Conservation (phyloP, 2,329 filamentous ascomycete species). For the Biscogniauxia sp. region DNA sequence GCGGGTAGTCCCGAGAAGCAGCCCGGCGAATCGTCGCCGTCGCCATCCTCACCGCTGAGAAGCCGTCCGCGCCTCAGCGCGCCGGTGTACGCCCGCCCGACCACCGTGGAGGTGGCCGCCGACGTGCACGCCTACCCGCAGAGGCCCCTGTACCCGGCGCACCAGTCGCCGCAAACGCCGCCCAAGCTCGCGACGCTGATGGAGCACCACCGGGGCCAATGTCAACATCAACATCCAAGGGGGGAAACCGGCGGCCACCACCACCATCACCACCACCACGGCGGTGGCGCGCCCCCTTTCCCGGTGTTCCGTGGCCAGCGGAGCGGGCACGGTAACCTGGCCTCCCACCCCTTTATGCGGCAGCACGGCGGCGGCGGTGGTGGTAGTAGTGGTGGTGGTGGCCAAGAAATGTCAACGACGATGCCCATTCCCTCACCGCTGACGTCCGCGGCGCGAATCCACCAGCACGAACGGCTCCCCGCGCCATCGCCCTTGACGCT, state of each 20-base stretch:
- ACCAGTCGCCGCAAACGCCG: conserved; percentile 14
- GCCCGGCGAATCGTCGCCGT: neutral
- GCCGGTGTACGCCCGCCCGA: conserved; percentile 18
- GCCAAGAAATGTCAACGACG: no score
- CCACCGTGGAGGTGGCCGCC: conserved; percentile 18
- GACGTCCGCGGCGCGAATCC: no score
- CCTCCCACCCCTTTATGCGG: conserved; percentile 20
- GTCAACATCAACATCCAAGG: neutral
- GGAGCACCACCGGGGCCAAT: conserved; percentile 1
- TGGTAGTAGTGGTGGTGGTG: no score
- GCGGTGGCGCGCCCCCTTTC: neutral
- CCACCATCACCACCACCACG: no score
- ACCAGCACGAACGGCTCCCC: no score
- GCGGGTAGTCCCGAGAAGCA: neutral
- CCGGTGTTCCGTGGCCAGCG: conserved; percentile 17
- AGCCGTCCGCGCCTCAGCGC: conserved; percentile 4
- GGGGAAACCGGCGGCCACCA: neutral
- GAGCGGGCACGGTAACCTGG: conserved; percentile 21
- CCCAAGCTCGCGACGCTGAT: conserved; percentile 10
- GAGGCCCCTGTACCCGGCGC: conserved; percentile 24
- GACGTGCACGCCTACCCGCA: conserved; percentile 32
- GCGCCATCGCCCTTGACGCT: no score
- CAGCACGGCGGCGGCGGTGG: neutral
- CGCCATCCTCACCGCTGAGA: conserved; percentile 1
- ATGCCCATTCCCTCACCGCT: no score